These are phyloP conservation scores for Guillardia theta DNA, from an alignment of 78 protist genomes.

Conservation along the genomic window DNA sequence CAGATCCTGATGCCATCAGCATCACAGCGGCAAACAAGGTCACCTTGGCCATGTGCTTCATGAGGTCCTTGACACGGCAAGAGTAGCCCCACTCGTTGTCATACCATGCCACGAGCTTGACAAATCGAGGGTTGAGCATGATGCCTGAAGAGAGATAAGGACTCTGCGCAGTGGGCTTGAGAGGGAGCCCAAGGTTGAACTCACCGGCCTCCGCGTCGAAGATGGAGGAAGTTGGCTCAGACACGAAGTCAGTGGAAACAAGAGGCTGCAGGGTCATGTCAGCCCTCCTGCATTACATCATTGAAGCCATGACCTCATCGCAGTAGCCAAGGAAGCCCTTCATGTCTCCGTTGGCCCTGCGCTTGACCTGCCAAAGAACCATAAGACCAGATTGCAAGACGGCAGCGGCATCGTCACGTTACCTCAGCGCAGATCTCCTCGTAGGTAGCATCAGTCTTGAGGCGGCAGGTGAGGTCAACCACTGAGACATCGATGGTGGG, in stretches of 20 bases:
- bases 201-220: conserved; percentile 63
- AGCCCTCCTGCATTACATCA: too few relatives aligned
- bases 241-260: conserved; percentile 77
- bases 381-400: too few relatives aligned
- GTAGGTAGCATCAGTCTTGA: conserved; percentile 78
- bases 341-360: conserved; percentile 71
- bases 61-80: conserved; percentile 57
- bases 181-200: too few relatives aligned
- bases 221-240: conserved; percentile 35
- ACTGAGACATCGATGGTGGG: conserved; percentile 98
- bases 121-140: conserved; percentile 44
- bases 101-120: conserved; percentile 71
- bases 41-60: conserved; percentile 17
- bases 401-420: too few relatives aligned
- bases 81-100: conserved; percentile 72
- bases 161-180: too few relatives aligned
- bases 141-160: too few relatives aligned
- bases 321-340: conserved; percentile 83
- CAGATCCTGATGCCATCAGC: too few relatives aligned
- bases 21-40: too few relatives aligned
- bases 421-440: conserved; percentile 85
- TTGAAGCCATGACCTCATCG: too few relatives aligned
- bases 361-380: too few relatives aligned
- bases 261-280: too few relatives aligned
- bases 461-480: conserved; percentile 91